Percentiles rank a stretch among this genome's conserved stretches.
Conservation (phyloP, 176 grass and related monocot species). For the Rhynchospora tenuis region DNA sequence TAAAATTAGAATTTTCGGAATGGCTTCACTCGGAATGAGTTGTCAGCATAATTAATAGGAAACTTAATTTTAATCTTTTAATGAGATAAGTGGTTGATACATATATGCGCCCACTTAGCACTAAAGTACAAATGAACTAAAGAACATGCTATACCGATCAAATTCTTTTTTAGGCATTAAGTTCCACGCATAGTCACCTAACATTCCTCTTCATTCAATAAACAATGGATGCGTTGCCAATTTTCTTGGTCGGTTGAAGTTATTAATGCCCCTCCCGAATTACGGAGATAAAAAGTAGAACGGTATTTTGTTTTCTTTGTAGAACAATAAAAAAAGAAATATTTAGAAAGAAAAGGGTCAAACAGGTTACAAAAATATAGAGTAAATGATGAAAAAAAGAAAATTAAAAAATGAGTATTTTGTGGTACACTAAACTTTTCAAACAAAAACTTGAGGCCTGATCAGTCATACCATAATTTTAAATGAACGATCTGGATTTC, state of each 20-base stretch:
- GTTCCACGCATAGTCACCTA: not conserved
- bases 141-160: not conserved
- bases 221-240: not conserved
- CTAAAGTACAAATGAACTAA: not conserved
- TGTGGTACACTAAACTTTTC: too few species aligned
- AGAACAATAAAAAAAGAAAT: not conserved
- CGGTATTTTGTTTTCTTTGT: not conserved
- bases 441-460: too few species aligned
- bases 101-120: not conserved
- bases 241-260: not conserved
- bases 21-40: not conserved
- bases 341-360: not conserved
- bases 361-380: not conserved
- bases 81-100: not conserved
- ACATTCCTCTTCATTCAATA: slow-evolving; percentile 5
- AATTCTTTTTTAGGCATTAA: not conserved
- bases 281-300: not conserved
- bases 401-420: too few species aligned
- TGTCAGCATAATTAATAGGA: not conserved
- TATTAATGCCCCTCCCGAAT: not conserved
- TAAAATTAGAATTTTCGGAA: too few species aligned
- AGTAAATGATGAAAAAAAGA: not conserved
- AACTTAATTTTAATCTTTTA: not conserved
- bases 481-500: too few species aligned
- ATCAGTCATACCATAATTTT: too few species aligned